These are phyloP conservation scores for Cornus florida DNA, from an alignment of 148 eudicot genomes.

Conservation along the genomic window DNA sequence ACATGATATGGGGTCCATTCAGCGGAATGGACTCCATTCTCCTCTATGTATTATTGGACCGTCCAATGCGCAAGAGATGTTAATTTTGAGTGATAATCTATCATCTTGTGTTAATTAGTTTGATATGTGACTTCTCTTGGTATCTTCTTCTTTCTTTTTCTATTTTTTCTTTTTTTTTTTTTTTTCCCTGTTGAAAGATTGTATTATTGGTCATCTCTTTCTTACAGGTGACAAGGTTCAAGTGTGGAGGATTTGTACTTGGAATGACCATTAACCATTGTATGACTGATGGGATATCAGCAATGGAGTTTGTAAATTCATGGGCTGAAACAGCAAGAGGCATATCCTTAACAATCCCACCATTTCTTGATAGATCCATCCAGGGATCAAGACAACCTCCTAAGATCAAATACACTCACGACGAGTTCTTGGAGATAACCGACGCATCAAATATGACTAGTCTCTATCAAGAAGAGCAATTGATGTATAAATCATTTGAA, in stretches of 20 bases:
- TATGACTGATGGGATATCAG: slow-evolving; percentile 14
- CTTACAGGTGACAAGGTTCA: slow-evolving; percentile 16
- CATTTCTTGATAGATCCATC: slow-evolving; percentile 6
- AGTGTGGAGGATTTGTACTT: slow-evolving; percentile 21
- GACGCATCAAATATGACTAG: not conserved
- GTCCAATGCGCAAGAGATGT: too few relatives aligned
- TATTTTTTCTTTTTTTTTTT: too few relatives aligned
- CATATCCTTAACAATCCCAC: slow-evolving; percentile 7
- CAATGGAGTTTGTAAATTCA: slow-evolving; percentile 11
- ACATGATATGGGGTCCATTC: too few relatives aligned
- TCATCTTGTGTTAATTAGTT: too few relatives aligned
- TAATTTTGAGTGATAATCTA: too few relatives aligned
- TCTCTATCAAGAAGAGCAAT: not conserved
- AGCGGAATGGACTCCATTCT: too few relatives aligned
- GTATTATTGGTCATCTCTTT: too few relatives aligned
- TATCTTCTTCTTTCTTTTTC: too few relatives aligned
- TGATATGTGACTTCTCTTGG: too few relatives aligned
- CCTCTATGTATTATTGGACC: too few relatives aligned
- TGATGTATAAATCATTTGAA: not conserved
- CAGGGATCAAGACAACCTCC: not conserved
- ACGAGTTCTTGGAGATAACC: not conserved
- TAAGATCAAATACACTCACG: not conserved
- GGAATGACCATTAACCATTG: slow-evolving; percentile 17
- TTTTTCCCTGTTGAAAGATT: too few relatives aligned
- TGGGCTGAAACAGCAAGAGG: slow-evolving; percentile 22